Percentiles rank a stretch among this genome's conserved stretches.
Conservation (phyloP, 805 yeast genomes). For the Hermanozyma aechmeae region DNA sequence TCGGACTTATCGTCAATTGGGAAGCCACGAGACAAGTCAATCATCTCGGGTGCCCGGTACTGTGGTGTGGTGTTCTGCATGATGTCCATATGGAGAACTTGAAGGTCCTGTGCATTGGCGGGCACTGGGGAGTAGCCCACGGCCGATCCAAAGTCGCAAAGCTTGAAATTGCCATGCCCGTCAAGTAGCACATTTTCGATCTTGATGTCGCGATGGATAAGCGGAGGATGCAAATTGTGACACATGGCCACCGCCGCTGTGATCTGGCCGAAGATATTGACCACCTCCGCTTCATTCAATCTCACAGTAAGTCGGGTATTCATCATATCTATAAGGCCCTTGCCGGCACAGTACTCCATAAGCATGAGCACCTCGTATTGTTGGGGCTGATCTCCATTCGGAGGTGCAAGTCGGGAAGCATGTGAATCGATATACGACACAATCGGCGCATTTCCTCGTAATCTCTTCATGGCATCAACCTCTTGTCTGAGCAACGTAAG, state of each 20-base stretch:
- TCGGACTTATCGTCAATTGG: constrained; percentile 91
- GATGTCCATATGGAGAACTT: constrained; percentile 72
- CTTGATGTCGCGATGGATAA: constrained; percentile 73
- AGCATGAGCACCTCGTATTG: constrained; percentile 67
- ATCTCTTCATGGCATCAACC: constrained; percentile 92
- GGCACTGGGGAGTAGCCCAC: constrained; percentile 66
- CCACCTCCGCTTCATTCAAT: constrained; percentile 58
- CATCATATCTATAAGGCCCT: constrained; percentile 75
- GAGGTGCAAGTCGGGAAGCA: constrained; percentile 56
- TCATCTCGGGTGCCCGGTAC: constrained; percentile 93
- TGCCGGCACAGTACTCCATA: constrained; percentile 72
- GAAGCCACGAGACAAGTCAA: constrained; percentile 70
- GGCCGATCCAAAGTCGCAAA: constrained; percentile 93
- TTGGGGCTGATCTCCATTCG: constrained; percentile 22
- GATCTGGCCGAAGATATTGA: constrained; percentile 59
- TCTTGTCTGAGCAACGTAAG: constrained; percentile 82
- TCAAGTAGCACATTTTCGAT: constrained; percentile 90
- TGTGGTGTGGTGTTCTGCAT: constrained; percentile 92
- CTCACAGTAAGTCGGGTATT: constrained; percentile 59
- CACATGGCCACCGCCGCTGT: constrained; percentile 70
- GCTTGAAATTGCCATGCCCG: constrained; percentile 56
- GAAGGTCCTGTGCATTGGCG: constrained; percentile 61
- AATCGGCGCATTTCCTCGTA: constrained; percentile 67
- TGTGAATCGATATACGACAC: constrained; percentile 93
- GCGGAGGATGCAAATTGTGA: constrained; percentile 63